phyloP scores from a whole-genome alignment of 2,329 filamentous ascomycete genomes.

The Aspergillus pseudotamarii region DNA sequence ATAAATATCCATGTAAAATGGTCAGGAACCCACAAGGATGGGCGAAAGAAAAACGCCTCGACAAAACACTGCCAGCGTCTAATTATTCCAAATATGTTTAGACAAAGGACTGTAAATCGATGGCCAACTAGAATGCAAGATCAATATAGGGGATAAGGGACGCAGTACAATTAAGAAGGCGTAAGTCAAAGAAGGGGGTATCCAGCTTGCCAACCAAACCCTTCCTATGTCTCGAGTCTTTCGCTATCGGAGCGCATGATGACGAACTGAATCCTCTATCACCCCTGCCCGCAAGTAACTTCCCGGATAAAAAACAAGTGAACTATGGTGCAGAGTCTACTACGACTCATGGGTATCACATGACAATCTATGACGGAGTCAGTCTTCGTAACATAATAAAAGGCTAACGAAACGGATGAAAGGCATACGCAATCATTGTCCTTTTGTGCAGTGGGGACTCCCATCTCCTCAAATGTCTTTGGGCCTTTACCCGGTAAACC shows the following conservation, averaged over 20 bases:
- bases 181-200: not conserved
- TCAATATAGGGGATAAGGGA: not conserved
- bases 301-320: conserved; percentile 23
- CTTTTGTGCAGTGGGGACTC: conserved; percentile 79
- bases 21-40: not conserved
- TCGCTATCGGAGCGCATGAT: not conserved
- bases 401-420: not conserved
- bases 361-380: conserved; percentile 37
- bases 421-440: conserved; percentile 85
- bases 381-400: conserved; percentile 8
- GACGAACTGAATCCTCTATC: not conserved
- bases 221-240: not conserved
- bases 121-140: not conserved
- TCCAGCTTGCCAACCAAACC: not conserved
- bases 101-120: not conserved
- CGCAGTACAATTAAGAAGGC: not conserved
- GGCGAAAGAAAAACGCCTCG: not conserved
- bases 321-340: conserved; percentile 16
- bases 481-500: conserved; percentile 71
- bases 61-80: not conserved
- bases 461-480: conserved; percentile 98
- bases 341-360: conserved; percentile 40
- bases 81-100: not conserved
- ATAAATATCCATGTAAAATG: not conserved
- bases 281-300: conserved; percentile 7